Evolutionary conservation across 495 filamentous ascomycete species (phyloP).

Genomic region (Podospora pseudocomata): DNA sequence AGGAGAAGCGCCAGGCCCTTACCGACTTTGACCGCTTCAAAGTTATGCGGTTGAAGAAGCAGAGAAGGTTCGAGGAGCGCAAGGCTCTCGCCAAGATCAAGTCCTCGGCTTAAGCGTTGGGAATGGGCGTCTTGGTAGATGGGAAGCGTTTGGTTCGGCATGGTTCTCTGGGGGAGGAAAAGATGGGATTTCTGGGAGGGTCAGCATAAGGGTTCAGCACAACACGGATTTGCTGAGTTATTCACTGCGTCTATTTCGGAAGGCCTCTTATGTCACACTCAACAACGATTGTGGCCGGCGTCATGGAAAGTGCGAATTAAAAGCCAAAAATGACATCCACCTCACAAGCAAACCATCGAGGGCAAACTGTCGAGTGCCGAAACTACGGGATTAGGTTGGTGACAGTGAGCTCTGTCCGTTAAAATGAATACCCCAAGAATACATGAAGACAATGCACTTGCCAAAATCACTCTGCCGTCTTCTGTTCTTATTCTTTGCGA

Average conservation of each 20-base stretch:
- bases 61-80: conserved; percentile 92
- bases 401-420: neutral
- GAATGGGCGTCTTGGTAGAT: conserved; percentile 20
- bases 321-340: conserved; percentile 31
- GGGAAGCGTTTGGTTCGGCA: conserved; percentile 38
- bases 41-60: conserved; percentile 95
- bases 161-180: conserved; percentile 33
- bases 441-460: conserved; percentile 4
- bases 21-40: conserved; percentile 99
- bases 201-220: conserved; percentile 47
- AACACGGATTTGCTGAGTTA: conserved; percentile 42
- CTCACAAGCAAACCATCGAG: conserved; percentile 13
- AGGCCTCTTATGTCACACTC: conserved; percentile 50
- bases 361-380: conserved; percentile 17
- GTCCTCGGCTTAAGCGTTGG: conserved; percentile 43
- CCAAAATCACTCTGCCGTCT: neutral
- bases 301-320: conserved; percentile 46
- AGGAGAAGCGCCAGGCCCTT: conserved; percentile 80
- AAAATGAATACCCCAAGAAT: conserved; percentile 5
- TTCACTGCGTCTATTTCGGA: conserved; percentile 50
- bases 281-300: conserved; percentile 44
- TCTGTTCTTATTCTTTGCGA: neutral
- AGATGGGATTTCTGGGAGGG: conserved; percentile 38
- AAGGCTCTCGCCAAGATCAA: conserved; percentile 82
- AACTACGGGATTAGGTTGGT: neutral